These are phyloP conservation scores for Eremochloa ophiuroides DNA, from an alignment of 176 grass and related monocot species.

Conservation along the genomic window DNA sequence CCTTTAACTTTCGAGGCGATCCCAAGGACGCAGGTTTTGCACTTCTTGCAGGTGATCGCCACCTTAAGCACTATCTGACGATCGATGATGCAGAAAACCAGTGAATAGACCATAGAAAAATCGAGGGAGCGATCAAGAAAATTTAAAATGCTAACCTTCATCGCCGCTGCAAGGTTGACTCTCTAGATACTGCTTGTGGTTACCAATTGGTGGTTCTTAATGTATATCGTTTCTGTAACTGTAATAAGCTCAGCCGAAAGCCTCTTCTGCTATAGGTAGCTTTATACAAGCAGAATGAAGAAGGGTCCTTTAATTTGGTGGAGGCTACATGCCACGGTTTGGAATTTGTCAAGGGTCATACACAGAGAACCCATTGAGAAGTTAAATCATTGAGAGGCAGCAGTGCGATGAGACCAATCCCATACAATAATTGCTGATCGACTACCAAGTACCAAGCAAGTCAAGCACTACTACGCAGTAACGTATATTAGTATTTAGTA, in stretches of 20 bases:
- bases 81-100: not conserved
- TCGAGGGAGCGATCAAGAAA: not conserved
- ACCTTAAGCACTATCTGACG: constrained; percentile 52
- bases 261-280: not conserved
- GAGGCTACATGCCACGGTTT: not conserved
- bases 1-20: constrained; percentile 35
- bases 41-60: constrained; percentile 48
- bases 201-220: not conserved
- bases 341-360: constrained; percentile 13
- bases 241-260: constrained; percentile 11
- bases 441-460: not conserved
- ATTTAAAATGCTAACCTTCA: constrained; percentile 33
- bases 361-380: not conserved
- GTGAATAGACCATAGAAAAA: not conserved
- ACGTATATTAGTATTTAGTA: not conserved
- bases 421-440: not conserved
- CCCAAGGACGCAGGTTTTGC: constrained; percentile 37
- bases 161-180: not conserved
- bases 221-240: not conserved
- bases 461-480: constrained; percentile 1
- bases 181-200: constrained; percentile 9
- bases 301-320: not conserved
- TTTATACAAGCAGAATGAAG: constrained; percentile 9
- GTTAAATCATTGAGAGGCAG: not conserved
- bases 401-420: not conserved